Percentiles rank a stretch among this genome's conserved stretches.
phyloP scores from a whole-genome alignment of 306 rosid genomes.

The Quercus engelmannii region DNA sequence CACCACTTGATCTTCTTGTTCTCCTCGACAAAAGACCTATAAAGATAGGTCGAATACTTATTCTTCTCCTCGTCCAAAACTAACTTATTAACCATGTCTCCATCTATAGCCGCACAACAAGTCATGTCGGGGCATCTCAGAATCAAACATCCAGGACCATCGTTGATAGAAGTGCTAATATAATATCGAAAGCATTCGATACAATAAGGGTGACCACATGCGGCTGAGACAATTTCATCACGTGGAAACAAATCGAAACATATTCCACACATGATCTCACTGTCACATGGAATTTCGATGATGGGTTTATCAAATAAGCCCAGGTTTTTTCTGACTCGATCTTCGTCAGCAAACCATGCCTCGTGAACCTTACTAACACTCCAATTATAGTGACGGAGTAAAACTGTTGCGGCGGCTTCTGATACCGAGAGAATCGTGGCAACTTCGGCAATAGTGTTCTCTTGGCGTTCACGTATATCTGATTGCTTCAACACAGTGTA shows the following conservation, averaged over 20 bases:
- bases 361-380: conserved; percentile 33
- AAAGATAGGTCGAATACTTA: conserved; percentile 32
- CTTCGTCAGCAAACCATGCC: conserved; percentile 41
- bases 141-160: conserved; percentile 40
- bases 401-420: conserved; percentile 24
- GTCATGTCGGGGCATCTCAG: conserved; percentile 40
- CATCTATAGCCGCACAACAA: conserved; percentile 35
- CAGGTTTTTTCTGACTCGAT: conserved; percentile 20
- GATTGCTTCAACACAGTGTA: conserved; percentile 13
- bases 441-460: conserved; percentile 17
- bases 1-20: conserved; percentile 44
- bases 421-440: conserved; percentile 28
- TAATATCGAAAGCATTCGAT: conserved; percentile 30
- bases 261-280: conserved; percentile 24
- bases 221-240: conserved; percentile 10
- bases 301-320: conserved; percentile 25
- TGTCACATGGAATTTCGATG: background rate
- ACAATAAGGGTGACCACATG: conserved; percentile 44
- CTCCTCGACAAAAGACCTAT: conserved; percentile 45
- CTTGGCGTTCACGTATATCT: conserved; percentile 23
- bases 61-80: conserved; percentile 11
- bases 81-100: conserved; percentile 29
- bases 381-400: conserved; percentile 40
- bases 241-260: conserved; percentile 25
- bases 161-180: conserved; percentile 35